Percentiles rank a stretch among this genome's conserved stretches.
Evolutionary conservation across 1,139 yeast genomes (phyloP).

Genomic region (Blastobotrys niveus): DNA sequence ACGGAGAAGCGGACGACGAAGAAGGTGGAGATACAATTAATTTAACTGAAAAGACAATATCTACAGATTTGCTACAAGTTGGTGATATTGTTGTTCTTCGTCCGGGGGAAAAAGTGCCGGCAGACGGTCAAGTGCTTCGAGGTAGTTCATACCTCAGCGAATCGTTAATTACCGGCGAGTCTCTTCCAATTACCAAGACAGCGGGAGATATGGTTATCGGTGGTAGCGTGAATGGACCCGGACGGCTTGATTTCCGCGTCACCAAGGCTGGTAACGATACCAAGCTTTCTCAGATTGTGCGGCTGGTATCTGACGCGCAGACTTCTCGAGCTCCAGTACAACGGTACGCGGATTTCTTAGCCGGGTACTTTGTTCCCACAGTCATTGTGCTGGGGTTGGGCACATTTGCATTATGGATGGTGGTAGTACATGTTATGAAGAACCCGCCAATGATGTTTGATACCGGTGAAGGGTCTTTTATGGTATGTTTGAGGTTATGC

Average conservation of each 20-base stretch:
- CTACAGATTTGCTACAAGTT: conserved; percentile 70
- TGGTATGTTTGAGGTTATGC: conserved; percentile 71
- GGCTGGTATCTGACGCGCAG: conserved; percentile 85
- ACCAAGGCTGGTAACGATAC: conserved; percentile 74
- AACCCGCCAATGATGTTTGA: conserved; percentile 53
- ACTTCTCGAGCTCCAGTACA: conserved; percentile 86
- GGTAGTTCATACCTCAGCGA: conserved; percentile 87
- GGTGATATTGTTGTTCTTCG: conserved; percentile 70
- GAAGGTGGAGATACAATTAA: conserved; percentile 14
- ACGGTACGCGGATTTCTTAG: conserved; percentile 76
- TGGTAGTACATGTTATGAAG: conserved; percentile 38
- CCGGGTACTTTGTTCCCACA: conserved; percentile 79
- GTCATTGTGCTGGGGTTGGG: conserved; percentile 55
- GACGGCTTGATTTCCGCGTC: conserved; percentile 63
- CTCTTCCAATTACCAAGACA: conserved; percentile 61
- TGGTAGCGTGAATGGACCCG: conserved; percentile 84
- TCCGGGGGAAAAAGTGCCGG: conserved; percentile 87
- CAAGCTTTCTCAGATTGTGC: conserved; percentile 79
- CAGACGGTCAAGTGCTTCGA: conserved; percentile 74
- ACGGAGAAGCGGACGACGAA: conserved; percentile 9
- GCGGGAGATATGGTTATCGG: conserved; percentile 68
- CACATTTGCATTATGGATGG: conserved; percentile 69
- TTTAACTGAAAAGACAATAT: conserved; percentile 39
- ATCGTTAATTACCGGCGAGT: conserved; percentile 85
- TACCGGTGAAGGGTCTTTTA: conserved; percentile 57